These are phyloP conservation scores for Ascochyta viciae-villosae DNA, from an alignment of 2,329 filamentous ascomycete species.

Conservation along the genomic window DNA sequence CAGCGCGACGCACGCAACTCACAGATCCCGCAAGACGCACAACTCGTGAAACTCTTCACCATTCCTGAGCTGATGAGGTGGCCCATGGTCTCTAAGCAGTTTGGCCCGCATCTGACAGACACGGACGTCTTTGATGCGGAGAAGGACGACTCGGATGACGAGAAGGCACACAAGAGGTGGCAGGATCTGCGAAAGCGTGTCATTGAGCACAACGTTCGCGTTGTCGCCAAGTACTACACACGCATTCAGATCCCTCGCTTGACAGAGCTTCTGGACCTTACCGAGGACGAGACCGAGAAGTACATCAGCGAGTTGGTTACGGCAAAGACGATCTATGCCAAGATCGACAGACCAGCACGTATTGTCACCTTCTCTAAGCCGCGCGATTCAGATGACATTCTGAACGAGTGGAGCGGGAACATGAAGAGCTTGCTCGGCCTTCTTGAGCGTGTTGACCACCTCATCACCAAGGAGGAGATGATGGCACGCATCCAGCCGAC, in stretches of 20 bases:
- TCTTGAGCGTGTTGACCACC: constrained; percentile 90
- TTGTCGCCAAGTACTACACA: constrained; percentile 98
- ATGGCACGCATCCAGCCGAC: constrained; percentile 92
- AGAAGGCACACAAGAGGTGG: constrained; percentile 87
- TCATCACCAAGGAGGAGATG: constrained; percentile 99
- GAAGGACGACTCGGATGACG: constrained; percentile 70
- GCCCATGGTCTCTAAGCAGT: constrained; percentile 89
- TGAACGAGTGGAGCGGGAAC: constrained; percentile 98
- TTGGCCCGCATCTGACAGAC: constrained; percentile 83
- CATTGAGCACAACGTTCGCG: constrained; percentile 98
- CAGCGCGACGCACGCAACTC: constrained; percentile 82
- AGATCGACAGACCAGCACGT: constrained; percentile 92
- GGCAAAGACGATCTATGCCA: constrained; percentile 96
- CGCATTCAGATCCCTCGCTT: constrained; percentile 92
- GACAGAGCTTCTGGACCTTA: constrained; percentile 88
- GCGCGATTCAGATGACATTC: constrained; percentile 89
- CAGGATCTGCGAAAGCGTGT: constrained; percentile 95
- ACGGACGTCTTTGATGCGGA: constrained; percentile 88
- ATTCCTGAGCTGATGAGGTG: constrained; percentile 97
- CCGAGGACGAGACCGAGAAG: constrained; percentile 96
- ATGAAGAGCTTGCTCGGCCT: constrained; percentile 92
- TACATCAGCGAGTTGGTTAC: constrained; percentile 98
- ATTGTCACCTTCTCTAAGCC: constrained; percentile 95
- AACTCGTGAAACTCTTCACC: constrained; percentile 92
- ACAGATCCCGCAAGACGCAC: constrained; percentile 78